A percentile compares a stretch with the other conserved stretches of the same genome.
Conservation (phyloP, 352 stramenopile genomes). For the Phytophthora sp. region DNA sequence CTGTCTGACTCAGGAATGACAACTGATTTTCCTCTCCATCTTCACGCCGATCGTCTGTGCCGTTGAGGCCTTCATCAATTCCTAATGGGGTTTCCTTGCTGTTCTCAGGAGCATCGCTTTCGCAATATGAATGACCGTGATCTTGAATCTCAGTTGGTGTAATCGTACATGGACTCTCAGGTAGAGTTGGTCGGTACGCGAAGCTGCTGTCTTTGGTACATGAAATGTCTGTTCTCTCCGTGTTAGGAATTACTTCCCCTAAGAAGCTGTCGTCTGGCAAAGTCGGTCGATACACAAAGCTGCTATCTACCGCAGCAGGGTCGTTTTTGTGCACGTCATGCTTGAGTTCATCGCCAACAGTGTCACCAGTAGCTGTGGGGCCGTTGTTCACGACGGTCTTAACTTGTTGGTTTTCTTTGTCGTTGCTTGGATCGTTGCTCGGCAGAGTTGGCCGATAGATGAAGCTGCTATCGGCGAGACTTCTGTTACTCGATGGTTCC, state of each 20-base stretch:
- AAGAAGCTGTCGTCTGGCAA: constrained; percentile 2
- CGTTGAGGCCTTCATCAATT: too few relatives aligned
- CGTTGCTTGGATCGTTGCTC: too few relatives aligned
- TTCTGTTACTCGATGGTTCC: neutral
- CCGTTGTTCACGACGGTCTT: neutral
- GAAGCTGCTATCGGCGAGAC: neutral
- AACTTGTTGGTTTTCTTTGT: neutral
- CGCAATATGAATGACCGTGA: neutral
- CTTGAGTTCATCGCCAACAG: too few relatives aligned
- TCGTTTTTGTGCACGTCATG: too few relatives aligned
- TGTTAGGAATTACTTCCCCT: neutral
- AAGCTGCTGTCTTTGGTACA: constrained; percentile 1
- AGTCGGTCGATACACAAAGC: constrained; percentile 7
- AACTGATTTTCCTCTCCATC: neutral
- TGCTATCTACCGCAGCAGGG: neutral
- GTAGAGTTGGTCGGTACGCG: constrained; percentile 2
- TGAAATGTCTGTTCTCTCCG: neutral
- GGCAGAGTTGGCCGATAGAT: neutral
- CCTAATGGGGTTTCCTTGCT: too few relatives aligned
- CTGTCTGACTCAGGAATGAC: constrained; percentile 16
- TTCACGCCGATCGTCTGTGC: neutral
- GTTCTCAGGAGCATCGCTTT: neutral
- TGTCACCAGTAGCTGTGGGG: too few relatives aligned
- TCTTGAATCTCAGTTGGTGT: neutral
- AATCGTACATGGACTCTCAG: neutral